A percentile compares a stretch with the other conserved stretches of the same genome.
These are phyloP conservation scores for Litsea cubeba DNA, from an alignment of 164 flowering plant species.

Conservation along the genomic window DNA sequence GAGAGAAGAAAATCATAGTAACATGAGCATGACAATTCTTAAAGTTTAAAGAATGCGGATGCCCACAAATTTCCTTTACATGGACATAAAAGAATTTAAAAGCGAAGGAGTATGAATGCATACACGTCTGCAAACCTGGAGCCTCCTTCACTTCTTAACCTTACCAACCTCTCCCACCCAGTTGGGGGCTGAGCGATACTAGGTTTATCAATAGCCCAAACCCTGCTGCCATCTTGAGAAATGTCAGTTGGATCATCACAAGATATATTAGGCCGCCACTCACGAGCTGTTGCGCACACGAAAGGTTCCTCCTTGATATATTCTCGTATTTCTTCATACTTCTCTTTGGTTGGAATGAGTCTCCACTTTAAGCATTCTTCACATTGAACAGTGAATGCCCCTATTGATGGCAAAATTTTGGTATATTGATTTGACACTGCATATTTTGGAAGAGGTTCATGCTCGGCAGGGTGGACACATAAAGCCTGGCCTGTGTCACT, in stretches of 20 bases:
- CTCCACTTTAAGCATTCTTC: conserved; percentile 88
- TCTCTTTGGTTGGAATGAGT: conserved; percentile 78
- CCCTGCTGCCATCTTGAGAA: conserved; percentile 71
- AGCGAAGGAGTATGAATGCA: conserved; percentile 20
- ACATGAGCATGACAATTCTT: not conserved
- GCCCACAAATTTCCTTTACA: not conserved
- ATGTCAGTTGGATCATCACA: conserved; percentile 85
- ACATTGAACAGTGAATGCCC: conserved; percentile 86
- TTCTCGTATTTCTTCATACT: conserved; percentile 89
- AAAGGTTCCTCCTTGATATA: conserved; percentile 60
- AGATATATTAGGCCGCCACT: conserved; percentile 69
- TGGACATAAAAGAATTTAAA: not conserved
- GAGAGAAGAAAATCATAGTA: not conserved
- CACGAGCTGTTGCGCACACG: conserved; percentile 63
- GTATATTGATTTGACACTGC: conserved; percentile 19
- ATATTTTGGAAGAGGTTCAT: conserved; percentile 15
- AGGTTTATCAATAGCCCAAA: conserved; percentile 97
- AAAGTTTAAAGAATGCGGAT: not conserved
- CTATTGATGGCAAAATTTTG: conserved; percentile 59
- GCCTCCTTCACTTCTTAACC: conserved; percentile 87
- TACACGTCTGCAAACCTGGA: conserved; percentile 92
- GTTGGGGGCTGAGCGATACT: conserved; percentile 85
- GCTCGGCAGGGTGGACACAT: conserved; percentile 22
- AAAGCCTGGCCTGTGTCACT: conserved; percentile 22
- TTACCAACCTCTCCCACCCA: conserved; percentile 77